Base-by-base conservation (phyloP, 2,329 filamentous ascomycete species). In the Atkinsonella texensis region DNA sequence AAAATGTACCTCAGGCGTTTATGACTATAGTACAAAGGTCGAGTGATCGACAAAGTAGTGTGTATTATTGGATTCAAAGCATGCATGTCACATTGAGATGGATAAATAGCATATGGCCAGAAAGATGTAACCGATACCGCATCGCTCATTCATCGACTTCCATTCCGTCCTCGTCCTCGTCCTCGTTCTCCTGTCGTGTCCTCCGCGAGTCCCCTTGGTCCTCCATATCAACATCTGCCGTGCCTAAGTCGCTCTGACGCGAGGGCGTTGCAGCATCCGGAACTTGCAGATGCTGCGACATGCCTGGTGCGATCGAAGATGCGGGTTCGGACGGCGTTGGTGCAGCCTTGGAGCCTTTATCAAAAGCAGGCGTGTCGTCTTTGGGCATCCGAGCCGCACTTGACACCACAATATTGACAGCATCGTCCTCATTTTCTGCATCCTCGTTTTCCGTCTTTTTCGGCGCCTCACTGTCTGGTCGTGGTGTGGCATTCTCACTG, bases 171-270 rank as follows among this genome's bases (percentile, higher is more conserved):
- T 56, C 63, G 33, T 55, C 58, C 20, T 56, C 63, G 33, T 73
- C 74, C 13, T 75, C 68, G 4, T 72, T 70, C n/a, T 67, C 66
- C 38, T 62, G 39, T 41, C 23, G 43, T 48, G 43, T 40, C 43
- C 31, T 63, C 47, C 63, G 59, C 13, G 58, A 54, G 23, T 62
- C 60, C 51, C 64, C 65, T 8, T 59, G 62, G 31, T 81, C 80
- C 10, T 72, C 71, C 77, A 84, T 84, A 40, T 76, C 75, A 20
- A 76, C 70, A 60, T 85, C 81, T 52, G 81, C 79, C 2, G 67
- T 69, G 41, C 35, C 47, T 23, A n/a, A 15, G 8, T 54, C 43
- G 12, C 58, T 59, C 51, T 62, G 60, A 3, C 62, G 63, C 2
- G 63, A 62, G 9, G 53, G 52, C 4, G 48, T 47, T 33, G 43